phyloP scores from a whole-genome alignment of 2,329 filamentous ascomycete genomes.

The Beauveria sp. region DNA sequence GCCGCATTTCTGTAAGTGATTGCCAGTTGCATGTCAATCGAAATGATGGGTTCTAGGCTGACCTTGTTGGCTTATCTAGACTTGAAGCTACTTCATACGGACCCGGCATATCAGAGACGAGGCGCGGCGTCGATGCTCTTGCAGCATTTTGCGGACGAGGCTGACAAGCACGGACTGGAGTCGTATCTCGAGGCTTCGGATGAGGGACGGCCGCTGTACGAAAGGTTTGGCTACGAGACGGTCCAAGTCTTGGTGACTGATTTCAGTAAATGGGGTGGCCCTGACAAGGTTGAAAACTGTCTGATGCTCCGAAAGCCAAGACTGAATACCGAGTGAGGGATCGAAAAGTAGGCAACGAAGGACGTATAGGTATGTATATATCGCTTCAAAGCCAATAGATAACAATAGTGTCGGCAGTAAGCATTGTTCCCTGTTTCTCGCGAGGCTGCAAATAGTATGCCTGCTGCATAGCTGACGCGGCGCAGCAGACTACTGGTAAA shows the following conservation, averaged over 20 bases:
- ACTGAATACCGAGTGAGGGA: background rate
- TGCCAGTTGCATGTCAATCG: background rate
- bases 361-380: background rate
- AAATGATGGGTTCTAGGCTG: background rate
- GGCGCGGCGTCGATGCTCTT: conserved; percentile 29
- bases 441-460: background rate
- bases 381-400: background rate
- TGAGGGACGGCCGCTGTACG: conserved; percentile 26
- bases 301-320: conserved; percentile 8
- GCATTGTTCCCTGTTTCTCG: background rate
- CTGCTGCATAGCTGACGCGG: too few species aligned
- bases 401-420: background rate
- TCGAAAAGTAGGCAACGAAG: background rate
- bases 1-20: conserved; percentile 27
- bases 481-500: background rate
- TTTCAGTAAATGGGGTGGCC: conserved; percentile 23
- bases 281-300: conserved; percentile 11
- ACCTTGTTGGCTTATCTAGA: conserved; percentile 17
- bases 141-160: conserved; percentile 27
- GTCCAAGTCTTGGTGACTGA: conserved; percentile 20
- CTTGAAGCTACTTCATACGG: conserved; percentile 30
- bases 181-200: conserved; percentile 29
- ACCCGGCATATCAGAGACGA: conserved; percentile 28
- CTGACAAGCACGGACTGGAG: conserved; percentile 28
- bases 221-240: conserved; percentile 27